Conservation (phyloP, 2,329 filamentous ascomycete genomes). For the Chrysosporium queenslandicum region DNA sequence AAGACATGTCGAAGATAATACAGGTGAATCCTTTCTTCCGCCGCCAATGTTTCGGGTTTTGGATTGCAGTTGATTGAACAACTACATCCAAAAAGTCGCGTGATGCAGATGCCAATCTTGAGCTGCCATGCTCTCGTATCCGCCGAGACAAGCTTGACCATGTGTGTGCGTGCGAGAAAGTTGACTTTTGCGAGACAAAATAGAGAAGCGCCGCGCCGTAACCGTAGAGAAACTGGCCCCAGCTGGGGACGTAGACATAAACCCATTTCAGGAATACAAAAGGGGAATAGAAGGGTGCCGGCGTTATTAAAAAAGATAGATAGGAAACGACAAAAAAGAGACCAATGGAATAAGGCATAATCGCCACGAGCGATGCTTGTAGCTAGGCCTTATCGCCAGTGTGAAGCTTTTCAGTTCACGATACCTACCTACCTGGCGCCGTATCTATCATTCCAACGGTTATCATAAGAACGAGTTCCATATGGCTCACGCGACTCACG, state of each 20-base stretch:
- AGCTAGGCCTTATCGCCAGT: conserved; percentile 2
- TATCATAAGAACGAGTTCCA: conserved; percentile 31
- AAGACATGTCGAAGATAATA: conserved; percentile 38
- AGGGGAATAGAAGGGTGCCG: conserved; percentile 22
- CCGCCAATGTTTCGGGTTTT: conserved; percentile 32
- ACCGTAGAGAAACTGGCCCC: conserved; percentile 29
- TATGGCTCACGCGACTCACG: conserved; percentile 31
- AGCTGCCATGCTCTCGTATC: conserved; percentile 25
- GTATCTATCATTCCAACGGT: conserved; percentile 33
- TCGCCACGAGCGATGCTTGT: conserved; percentile 7
- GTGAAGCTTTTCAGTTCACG: conserved; percentile 4
- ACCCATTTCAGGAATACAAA: conserved; percentile 29
- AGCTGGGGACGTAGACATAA: conserved; percentile 26
- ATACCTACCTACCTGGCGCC: conserved; percentile 32
- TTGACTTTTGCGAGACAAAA: conserved; percentile 29
- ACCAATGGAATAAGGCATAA: conserved; percentile 3
- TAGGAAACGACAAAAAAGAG: conserved; percentile 4
- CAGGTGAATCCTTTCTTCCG: conserved; percentile 35
- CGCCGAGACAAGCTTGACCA: conserved; percentile 25
- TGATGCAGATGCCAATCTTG: conserved; percentile 23
- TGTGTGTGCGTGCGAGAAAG: conserved; percentile 28
- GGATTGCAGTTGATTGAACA: conserved; percentile 28
- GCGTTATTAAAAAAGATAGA: conserved; percentile 10
- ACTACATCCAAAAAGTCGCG: conserved; percentile 15
- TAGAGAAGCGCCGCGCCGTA: conserved; percentile 30